Evolutionary conservation across 176 grass and related monocot genomes (phyloP), one percentile per base, ranked within the genome.

Genomic region (Aegilops longissima): DNA sequence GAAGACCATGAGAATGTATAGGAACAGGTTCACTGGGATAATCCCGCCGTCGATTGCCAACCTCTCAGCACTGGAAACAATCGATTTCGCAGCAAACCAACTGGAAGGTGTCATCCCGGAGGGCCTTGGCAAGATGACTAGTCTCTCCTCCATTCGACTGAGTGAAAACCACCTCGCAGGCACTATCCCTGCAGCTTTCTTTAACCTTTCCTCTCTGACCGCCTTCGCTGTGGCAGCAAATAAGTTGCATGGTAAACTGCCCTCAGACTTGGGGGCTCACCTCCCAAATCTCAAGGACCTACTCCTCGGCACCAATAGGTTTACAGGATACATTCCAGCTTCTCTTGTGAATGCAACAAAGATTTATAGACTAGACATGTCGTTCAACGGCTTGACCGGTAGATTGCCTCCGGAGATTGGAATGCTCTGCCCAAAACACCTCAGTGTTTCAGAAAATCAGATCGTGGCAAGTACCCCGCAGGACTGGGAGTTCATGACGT

Each of bases 331-430:
- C 5, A 63, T 94, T 35, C 89, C 86, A 5, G 29, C 76, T 8
- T 90, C 78, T 12, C 86, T 94, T 12, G 72, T 70, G 4, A 94
- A 94, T 20, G 65, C 62, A 62, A 84, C 92, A 2, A 24, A 23
- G n/a, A 38, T 94, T 20, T 27, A 31, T 40, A 5, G 9, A 2
- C 79, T 94, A 4, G 89, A 91, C 63, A 23, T 94, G 8, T 13
- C 66, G 1, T 16, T 2, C 6, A 94, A 91, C 47, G 87, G 78
- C 34, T 88, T 94, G 31, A 83, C 54, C 0, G 92, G 92, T 0
- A 62, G 7, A 18, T 71, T 94, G 9, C 89, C 89, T 6, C 52
- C 64, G 2, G 83, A 81, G 21, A 72, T 94, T 3, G 89, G 89
- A 24, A 89, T 78, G 61, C 89, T 94, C 12, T 94, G 77, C 29